phyloP scores from a whole-genome alignment of 164 flowering plant genomes.

The Tetracentron sinense region DNA sequence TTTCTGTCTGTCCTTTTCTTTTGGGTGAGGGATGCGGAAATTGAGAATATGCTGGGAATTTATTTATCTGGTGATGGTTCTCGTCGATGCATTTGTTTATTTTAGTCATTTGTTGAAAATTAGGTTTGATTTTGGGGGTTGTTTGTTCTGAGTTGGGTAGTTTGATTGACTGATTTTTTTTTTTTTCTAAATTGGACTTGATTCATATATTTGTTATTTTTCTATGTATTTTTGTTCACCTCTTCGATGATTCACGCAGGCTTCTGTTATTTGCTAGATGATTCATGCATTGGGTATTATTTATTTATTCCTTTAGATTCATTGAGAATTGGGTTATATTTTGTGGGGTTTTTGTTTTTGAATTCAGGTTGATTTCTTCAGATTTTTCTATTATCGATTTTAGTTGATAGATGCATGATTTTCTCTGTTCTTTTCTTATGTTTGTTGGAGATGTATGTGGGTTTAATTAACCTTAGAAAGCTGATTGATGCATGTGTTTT shows the following conservation, averaged over 20 bases:
- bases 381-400: neutral
- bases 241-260: neutral
- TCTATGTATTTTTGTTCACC: neutral
- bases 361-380: neutral
- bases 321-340: no score
- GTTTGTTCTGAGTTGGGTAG: neutral
- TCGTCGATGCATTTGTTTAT: neutral
- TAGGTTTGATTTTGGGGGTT: slow-evolving; percentile 13
- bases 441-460: no score
- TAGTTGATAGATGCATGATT: neutral
- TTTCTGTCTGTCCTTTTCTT: slow-evolving; percentile 6
- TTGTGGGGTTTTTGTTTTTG: neutral
- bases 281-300: no score
- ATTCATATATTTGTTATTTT: neutral
- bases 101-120: slow-evolving; percentile 15
- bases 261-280: neutral
- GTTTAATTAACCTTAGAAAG: no score
- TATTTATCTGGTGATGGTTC: neutral
- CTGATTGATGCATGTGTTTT: no score
- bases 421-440: neutral
- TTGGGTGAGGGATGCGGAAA: slow-evolving; percentile 8
- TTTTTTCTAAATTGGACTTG: no score
- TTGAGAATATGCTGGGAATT: neutral
- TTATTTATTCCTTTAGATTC: no score
- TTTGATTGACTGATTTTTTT: no score